Evolutionary conservation across 495 filamentous ascomycete species (phyloP).

Genomic region (Xylaria flabelliformis): DNA sequence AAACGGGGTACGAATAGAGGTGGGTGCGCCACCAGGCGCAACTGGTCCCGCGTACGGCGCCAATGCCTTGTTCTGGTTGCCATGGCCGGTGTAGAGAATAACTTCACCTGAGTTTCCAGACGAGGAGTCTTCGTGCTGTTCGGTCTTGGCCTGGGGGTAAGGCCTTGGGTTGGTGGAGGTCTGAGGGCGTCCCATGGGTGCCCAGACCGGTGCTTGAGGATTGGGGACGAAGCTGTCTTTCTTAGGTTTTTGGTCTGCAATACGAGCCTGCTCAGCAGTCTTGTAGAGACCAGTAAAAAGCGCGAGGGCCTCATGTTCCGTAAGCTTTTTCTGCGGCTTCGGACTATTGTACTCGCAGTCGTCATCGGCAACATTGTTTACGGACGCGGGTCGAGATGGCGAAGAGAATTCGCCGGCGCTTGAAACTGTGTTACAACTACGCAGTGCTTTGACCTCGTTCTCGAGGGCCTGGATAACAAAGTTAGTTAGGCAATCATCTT

Average conservation of each 20-base stretch:
- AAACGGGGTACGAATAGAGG: conserved; percentile 25
- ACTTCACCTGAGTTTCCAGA: conserved; percentile 23
- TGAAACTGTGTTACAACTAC: neutral
- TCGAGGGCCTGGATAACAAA: conserved; percentile 11
- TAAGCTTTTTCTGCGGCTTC: neutral
- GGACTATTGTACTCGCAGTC: conserved; percentile 18
- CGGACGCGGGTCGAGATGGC: conserved; percentile 17
- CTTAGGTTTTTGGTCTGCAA: neutral
- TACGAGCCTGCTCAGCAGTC: neutral
- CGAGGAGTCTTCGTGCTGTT: conserved; percentile 14
- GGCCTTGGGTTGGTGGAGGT: neutral
- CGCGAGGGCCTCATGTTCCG: neutral
- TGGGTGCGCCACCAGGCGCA: conserved; percentile 4
- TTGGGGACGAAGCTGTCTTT: conserved; percentile 21
- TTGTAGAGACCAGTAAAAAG: conserved; percentile 10
- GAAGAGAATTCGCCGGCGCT: neutral
- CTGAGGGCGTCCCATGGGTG: conserved; percentile 4
- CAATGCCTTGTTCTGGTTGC: conserved; percentile 17
- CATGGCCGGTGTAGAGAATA: conserved; percentile 23
- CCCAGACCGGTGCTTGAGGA: conserved; percentile 25
- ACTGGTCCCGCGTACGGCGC: conserved; percentile 13
- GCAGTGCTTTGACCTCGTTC: conserved; percentile 25
- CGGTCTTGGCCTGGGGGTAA: neutral
- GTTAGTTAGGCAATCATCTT: neutral
- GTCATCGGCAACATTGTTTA: conserved; percentile 22